Evolutionary conservation across 2,329 filamentous ascomycete species (phyloP).

Genomic region (Fusarium verticillioides): DNA sequence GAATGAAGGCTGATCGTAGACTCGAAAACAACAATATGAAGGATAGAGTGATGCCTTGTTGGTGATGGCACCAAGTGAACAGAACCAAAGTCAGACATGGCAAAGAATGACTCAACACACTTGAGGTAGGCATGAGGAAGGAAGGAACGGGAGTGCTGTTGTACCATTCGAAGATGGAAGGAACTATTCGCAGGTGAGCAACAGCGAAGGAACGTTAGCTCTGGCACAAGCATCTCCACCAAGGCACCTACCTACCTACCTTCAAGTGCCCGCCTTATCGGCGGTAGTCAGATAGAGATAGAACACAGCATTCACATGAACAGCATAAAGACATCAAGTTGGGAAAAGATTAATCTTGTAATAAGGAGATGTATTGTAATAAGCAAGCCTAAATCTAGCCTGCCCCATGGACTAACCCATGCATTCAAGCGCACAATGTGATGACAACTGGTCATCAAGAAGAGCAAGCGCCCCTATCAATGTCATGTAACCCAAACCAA

Average conservation of each 20-base stretch:
- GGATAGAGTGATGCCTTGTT: slow-evolving; percentile 15
- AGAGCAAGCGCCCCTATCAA: slow-evolving; percentile 32
- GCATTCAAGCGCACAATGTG: slow-evolving; percentile 22
- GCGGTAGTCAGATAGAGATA: neutral
- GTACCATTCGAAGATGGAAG: neutral
- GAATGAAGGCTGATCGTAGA: neutral
- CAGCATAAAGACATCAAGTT: neutral
- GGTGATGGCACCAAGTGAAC: slow-evolving; percentile 1
- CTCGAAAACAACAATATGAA: slow-evolving; percentile 1
- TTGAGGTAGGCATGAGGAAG: neutral
- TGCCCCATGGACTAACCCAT: slow-evolving; percentile 24
- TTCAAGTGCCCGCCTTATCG: neutral
- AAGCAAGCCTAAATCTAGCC: slow-evolving; percentile 18
- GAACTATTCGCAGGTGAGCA: neutral
- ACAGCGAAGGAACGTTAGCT: neutral
- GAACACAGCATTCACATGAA: neutral
- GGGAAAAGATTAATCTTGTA: neutral
- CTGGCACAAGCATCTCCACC: neutral
- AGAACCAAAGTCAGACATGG: neutral
- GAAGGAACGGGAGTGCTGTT: neutral
- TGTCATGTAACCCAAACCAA: slow-evolving; percentile 46
- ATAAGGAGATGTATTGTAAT: slow-evolving; percentile 38
- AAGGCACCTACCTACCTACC: neutral
- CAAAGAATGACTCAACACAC: neutral
- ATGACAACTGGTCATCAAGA: slow-evolving; percentile 32